phyloP scores from a whole-genome alignment of 768 basidiomycete genomes.

The Boletus vermiculosoides region DNA sequence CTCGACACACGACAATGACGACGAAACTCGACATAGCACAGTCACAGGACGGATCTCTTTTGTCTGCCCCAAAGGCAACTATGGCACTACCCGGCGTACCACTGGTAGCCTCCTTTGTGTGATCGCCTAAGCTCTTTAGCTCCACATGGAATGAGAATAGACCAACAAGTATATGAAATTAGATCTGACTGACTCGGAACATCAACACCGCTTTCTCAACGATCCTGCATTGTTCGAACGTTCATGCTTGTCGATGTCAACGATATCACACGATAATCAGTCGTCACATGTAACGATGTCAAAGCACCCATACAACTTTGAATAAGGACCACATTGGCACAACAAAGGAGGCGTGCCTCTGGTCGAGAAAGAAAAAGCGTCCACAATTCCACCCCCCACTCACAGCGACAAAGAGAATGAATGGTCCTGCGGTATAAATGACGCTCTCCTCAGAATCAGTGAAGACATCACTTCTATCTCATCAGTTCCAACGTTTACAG shows the following conservation, averaged over 20 bases:
- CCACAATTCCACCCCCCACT: background rate
- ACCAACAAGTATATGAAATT: background rate
- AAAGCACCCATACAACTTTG: background rate
- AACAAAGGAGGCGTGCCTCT: conserved; percentile 6
- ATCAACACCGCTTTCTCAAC: background rate
- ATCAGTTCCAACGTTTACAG: background rate
- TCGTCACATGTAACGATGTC: background rate
- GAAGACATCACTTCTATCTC: background rate
- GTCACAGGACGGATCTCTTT: background rate
- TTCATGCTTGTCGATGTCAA: background rate
- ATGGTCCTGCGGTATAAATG: conserved; percentile 7
- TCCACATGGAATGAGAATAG: background rate
- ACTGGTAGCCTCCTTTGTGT: background rate
- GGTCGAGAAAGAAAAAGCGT: background rate
- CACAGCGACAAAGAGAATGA: conserved; percentile 7
- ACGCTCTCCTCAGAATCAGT: background rate
- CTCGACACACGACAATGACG: background rate
- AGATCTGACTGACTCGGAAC: background rate
- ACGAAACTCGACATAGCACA: background rate
- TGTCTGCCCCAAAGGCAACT: background rate
- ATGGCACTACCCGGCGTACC: background rate
- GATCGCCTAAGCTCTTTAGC: background rate
- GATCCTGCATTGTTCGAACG: background rate
- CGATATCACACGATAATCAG: background rate
- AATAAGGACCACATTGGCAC: background rate